A percentile compares a stretch with the other conserved stretches of the same genome.
phyloP scores from a whole-genome alignment of 345 rosid genomes.

The Gossypium sturtianum region DNA sequence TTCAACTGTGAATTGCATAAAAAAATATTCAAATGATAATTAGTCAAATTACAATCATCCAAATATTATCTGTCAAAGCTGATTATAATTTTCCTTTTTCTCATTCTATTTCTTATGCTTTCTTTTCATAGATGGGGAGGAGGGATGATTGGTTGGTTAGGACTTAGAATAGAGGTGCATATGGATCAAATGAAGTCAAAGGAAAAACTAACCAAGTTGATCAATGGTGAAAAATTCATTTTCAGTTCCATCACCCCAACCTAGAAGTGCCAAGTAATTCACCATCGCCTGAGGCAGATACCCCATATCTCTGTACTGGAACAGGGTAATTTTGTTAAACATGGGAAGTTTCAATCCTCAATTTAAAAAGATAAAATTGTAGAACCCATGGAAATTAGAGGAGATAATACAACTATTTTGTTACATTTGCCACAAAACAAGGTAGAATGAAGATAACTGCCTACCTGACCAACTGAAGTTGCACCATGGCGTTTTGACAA shows the following conservation, averaged over 20 bases:
- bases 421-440: slow-evolving; percentile 2
- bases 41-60: slow-evolving; percentile 6
- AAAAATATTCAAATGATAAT: slow-evolving; percentile 20
- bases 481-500: slow-evolving; percentile 94
- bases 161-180: not conserved
- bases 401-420: not conserved
- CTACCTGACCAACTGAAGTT: slow-evolving; percentile 92
- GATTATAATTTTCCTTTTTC: not conserved
- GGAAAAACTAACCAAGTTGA: slow-evolving; percentile 60
- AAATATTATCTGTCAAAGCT: slow-evolving; percentile 5
- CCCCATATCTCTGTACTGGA: slow-evolving; percentile 91
- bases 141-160: not conserved
- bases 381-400: slow-evolving; percentile 6
- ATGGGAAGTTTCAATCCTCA: not conserved
- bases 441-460: slow-evolving; percentile 8
- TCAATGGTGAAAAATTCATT: slow-evolving; percentile 84
- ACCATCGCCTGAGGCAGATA: slow-evolving; percentile 91
- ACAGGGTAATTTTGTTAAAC: slow-evolving; percentile 3
- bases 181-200: not conserved
- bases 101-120: not conserved
- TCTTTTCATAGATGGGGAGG: not conserved
- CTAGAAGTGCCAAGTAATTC: slow-evolving; percentile 87
- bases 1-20: slow-evolving; percentile 53
- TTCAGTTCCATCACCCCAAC: slow-evolving; percentile 99
- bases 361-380: not conserved